Evolutionary conservation across 129 eudicot genomes (phyloP).

Genomic region (Silybum marianum): DNA sequence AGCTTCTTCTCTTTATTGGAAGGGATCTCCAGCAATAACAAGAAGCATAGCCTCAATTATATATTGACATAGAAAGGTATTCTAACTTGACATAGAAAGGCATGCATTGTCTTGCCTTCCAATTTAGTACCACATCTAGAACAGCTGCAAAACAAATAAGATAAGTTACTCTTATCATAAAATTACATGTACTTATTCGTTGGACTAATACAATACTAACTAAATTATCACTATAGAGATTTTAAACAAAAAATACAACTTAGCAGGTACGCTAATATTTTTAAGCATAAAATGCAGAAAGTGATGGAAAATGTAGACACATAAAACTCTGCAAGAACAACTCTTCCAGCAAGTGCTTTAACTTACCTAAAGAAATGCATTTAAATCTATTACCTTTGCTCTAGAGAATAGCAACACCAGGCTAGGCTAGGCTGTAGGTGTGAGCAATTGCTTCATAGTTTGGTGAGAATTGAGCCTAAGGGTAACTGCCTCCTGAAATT

Average conservation of each 20-base stretch:
- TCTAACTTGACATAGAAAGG: conserved; percentile 81
- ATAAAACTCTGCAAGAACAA: background rate
- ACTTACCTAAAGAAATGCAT: conserved; percentile 50
- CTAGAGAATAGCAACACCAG: no score
- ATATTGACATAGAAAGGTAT: no score
- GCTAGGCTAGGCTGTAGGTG: no score
- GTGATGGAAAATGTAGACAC: background rate
- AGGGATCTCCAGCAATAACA: conserved; percentile 47
- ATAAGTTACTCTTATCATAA: background rate
- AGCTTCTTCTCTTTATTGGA: conserved; percentile 77
- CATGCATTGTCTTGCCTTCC: conserved; percentile 93
- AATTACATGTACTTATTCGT: background rate
- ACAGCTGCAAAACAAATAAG: conserved; percentile 56
- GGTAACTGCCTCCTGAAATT: no score
- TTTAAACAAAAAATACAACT: no score
- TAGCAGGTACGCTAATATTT: background rate
- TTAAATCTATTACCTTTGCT: no score
- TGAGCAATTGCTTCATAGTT: no score
- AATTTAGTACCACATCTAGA: conserved; percentile 77
- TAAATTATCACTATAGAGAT: background rate
- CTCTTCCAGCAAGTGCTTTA: background rate
- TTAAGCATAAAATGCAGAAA: background rate
- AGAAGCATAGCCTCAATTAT: conserved; percentile 17
- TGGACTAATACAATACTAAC: background rate
- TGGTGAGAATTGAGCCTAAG: no score